Conservation (phyloP, 306 rosid species). For the Medicago arabica region DNA sequence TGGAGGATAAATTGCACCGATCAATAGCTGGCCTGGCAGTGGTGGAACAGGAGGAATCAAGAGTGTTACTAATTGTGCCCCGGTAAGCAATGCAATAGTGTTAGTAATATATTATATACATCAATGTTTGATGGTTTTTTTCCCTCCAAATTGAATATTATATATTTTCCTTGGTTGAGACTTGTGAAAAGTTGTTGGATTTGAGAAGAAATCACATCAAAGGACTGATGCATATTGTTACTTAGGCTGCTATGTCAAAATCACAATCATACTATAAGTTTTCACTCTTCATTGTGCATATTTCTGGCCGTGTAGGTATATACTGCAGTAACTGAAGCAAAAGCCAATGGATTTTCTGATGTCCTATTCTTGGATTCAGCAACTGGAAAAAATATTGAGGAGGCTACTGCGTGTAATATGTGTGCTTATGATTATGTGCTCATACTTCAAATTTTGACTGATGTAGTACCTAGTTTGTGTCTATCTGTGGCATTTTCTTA, state of each 20-base stretch:
- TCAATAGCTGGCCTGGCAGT: slow-evolving; percentile 54
- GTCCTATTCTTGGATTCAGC: slow-evolving; percentile 62
- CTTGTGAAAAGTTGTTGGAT: neutral
- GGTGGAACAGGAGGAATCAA: slow-evolving; percentile 75
- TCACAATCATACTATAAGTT: slow-evolving; percentile 4
- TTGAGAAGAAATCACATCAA: neutral
- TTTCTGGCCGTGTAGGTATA: slow-evolving; percentile 35
- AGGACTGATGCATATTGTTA: neutral
- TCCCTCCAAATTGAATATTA: slow-evolving; percentile 8
- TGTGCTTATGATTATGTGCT: too few species aligned
- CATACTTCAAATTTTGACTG: too few species aligned
- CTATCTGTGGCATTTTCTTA: too few species aligned
- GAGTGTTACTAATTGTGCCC: slow-evolving; percentile 65
- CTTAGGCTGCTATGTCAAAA: neutral
- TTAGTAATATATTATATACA: neutral
- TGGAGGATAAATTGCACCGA: slow-evolving; percentile 52
- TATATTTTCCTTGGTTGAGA: slow-evolving; percentile 7
- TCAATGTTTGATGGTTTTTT: neutral
- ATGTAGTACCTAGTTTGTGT: too few species aligned
- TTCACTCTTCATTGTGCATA: neutral
- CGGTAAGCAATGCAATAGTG: slow-evolving; percentile 49
- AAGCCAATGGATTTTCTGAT: slow-evolving; percentile 60
- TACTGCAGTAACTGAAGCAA: slow-evolving; percentile 47
- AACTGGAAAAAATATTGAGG: slow-evolving; percentile 58
- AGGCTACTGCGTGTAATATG: slow-evolving; percentile 52